phyloP scores from a whole-genome alignment of 495 filamentous ascomycete genomes.

The Cercophora samala region DNA sequence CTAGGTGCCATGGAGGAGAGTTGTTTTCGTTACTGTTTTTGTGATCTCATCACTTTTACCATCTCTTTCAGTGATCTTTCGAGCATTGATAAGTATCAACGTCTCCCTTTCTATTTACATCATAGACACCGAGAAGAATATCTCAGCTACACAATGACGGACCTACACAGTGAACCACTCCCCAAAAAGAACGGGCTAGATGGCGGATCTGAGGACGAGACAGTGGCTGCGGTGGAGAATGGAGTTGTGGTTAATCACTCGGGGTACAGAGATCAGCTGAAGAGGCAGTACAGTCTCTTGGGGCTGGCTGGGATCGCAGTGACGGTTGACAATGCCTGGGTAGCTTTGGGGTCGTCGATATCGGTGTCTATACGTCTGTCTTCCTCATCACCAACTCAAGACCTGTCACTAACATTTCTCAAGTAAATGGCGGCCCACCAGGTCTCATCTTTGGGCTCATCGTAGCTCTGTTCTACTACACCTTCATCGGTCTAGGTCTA shows the following conservation, averaged over 20 bases:
- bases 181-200: constrained; percentile 11
- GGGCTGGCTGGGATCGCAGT: constrained; percentile 51
- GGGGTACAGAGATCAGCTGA: constrained; percentile 54
- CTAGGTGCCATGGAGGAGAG: neutral
- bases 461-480: constrained; percentile 45
- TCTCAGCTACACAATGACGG: neutral
- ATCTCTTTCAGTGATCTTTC: neutral
- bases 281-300: constrained; percentile 54
- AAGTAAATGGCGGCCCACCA: constrained; percentile 56
- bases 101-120: neutral
- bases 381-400: neutral
- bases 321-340: constrained; percentile 56
- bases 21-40: neutral
- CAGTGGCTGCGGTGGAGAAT: constrained; percentile 34
- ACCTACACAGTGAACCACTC: neutral
- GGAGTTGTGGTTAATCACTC: constrained; percentile 52
- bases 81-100: neutral
- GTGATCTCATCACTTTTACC: neutral
- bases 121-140: neutral
- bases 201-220: constrained; percentile 33
- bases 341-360: constrained; percentile 52
- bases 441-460: constrained; percentile 56
- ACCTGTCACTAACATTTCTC: neutral
- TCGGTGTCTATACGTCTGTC: constrained; percentile 51
- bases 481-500: constrained; percentile 44